Conservation (phyloP, 805 yeast species). For the Ogataea pignaliae region DNA sequence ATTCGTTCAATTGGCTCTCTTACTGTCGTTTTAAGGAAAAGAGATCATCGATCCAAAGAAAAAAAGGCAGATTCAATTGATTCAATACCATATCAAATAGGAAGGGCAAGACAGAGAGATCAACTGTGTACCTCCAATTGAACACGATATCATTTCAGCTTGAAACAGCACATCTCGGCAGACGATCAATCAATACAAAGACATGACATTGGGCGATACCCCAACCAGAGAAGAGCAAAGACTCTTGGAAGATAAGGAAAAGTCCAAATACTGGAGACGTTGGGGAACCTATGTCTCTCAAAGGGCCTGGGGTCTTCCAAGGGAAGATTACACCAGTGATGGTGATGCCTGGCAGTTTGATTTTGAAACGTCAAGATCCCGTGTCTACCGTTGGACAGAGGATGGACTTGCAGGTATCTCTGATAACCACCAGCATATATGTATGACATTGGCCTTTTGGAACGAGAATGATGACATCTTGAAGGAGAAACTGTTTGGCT, state of each 20-base stretch:
- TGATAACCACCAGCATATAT: conserved; percentile 74
- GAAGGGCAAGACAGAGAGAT: not conserved
- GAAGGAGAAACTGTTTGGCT: conserved; percentile 83
- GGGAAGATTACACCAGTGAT: conserved; percentile 80
- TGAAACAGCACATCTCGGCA: not conserved
- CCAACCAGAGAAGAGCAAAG: conserved; percentile 34
- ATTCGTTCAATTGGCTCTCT: too few species aligned
- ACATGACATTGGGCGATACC: conserved; percentile 19
- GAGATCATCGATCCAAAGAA: too few species aligned
- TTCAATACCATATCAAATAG: too few species aligned
- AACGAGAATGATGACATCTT: conserved; percentile 81
- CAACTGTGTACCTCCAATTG: not conserved
- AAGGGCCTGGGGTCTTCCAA: conserved; percentile 80
- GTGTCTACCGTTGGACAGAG: conserved; percentile 93
- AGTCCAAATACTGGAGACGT: conserved; percentile 62
- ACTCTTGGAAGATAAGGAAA: conserved; percentile 35
- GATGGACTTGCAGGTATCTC: conserved; percentile 90
- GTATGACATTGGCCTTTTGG: conserved; percentile 85
- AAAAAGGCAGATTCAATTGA: too few species aligned
- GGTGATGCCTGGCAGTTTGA: conserved; percentile 95
- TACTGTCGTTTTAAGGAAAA: too few species aligned
- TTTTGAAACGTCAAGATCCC: conserved; percentile 73
- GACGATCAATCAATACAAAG: not conserved
- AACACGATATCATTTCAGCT: not conserved
- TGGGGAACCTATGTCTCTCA: conserved; percentile 94